Evolutionary conservation across 352 stramenopile species (phyloP), one percentile per base, ranked within the genome.

Genomic region (Phytopythium aichiense): DNA sequence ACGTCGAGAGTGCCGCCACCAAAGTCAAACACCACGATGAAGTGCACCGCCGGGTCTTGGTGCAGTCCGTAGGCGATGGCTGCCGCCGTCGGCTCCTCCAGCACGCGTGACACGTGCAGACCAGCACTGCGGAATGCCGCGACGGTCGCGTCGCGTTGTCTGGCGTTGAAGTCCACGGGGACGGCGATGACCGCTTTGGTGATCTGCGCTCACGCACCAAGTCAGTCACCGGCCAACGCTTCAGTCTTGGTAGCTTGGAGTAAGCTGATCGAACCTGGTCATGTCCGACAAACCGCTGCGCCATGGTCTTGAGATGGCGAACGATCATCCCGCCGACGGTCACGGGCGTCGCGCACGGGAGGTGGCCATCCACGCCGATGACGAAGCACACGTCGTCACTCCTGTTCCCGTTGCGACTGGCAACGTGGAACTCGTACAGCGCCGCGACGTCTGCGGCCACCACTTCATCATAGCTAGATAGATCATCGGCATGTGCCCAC

Each of bases 11-110:
- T 98, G 54, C 94, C 94, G 45, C 94, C 94, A 46, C 94, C 94
- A 58, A 98, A 91, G 67, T 99, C 96, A 56, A 98, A 99, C 35
- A 99, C 97, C 22, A 99, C 74, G 22, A 99, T 80, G 59, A 98
- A 98, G 48, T 89, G 94, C 66, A 98, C 92, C 25, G 81, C 70
- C 22, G 74, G 68, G 56, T 92, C 90, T 68, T 98, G 97, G 63
- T 98, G 96, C 45, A 98, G 71, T 33, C 94, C 92, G 69, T 98
- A 99, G 12, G 94, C 95, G 65, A 99, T 96, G 22, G 95, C 96
- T 25, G 96, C 96, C 33, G 96, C 95, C 11, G 96, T 99, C 25
- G 96, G 96, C 75, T 99, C 96, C 55, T 86, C 79, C 31, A 88
- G 55, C 13, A 88, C 72, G 51, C 77, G 77, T 20, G 70, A 72